Percentiles rank a stretch among this genome's conserved stretches.
These are phyloP conservation scores for Beauveria sp. DNA, from an alignment of 2,329 filamentous ascomycete species.

Conservation along the genomic window DNA sequence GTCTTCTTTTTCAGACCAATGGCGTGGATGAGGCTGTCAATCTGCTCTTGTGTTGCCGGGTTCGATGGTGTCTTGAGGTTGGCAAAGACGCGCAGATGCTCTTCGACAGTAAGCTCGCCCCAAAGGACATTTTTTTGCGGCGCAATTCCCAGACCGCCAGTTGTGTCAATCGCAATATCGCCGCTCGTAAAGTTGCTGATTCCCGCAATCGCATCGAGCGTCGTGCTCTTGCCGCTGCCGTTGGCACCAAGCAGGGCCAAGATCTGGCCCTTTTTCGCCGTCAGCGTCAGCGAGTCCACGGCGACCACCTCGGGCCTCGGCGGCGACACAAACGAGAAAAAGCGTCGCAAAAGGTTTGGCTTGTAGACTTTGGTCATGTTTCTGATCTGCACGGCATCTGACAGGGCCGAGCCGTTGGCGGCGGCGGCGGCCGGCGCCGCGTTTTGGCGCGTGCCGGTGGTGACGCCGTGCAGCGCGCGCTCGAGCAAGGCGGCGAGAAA, in stretches of 20 bases:
- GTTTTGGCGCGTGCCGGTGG: conserved; percentile 44
- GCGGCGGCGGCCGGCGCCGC: conserved; percentile 29
- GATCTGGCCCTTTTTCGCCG: conserved; percentile 66
- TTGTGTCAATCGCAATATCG: conserved; percentile 54
- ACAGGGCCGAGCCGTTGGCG: conserved; percentile 21
- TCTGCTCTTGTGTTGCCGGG: conserved; percentile 36
- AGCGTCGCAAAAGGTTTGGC: conserved; percentile 50
- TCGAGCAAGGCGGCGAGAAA: conserved; percentile 65
- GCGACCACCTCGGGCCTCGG: conserved; percentile 61
- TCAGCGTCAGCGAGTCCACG: conserved; percentile 62
- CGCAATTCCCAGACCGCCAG: conserved; percentile 65
- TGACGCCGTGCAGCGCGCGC: conserved; percentile 44
- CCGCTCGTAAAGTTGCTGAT: conserved; percentile 43
- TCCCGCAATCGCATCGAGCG: conserved; percentile 24
- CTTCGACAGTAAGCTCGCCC: conserved; percentile 62
- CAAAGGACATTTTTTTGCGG: conserved; percentile 73
- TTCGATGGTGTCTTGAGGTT: conserved; percentile 50
- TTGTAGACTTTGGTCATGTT: conserved; percentile 68
- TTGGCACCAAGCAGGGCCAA: conserved; percentile 61
- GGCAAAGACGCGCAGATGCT: conserved; percentile 66
- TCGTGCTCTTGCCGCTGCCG: conserved; percentile 70
- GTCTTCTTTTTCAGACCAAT: conserved; percentile 61
- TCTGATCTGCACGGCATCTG: conserved; percentile 56
- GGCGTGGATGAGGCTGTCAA: conserved; percentile 42
- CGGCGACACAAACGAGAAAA: conserved; percentile 38